phyloP scores from a whole-genome alignment of 192 early-diverging fungal species.

The Cetraspora pellucida region DNA sequence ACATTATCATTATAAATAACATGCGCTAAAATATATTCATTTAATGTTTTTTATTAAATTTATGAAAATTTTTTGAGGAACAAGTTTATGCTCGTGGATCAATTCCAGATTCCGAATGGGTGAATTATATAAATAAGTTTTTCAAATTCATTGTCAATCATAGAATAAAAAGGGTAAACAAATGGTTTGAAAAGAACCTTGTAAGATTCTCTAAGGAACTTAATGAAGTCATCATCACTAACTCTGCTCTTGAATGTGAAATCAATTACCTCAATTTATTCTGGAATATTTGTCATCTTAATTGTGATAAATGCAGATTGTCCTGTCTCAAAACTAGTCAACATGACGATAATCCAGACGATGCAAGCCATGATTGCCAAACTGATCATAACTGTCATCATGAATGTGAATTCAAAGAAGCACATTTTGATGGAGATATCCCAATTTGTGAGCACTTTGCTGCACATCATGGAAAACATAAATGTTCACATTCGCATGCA shows the following conservation, averaged over 20 bases:
- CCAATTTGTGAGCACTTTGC: slow-evolving; percentile 14
- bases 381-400: slow-evolving; percentile 32
- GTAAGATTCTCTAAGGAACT: slow-evolving; percentile 9
- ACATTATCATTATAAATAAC: too few relatives aligned
- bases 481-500: neutral
- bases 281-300: slow-evolving; percentile 28
- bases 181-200: slow-evolving; percentile 32
- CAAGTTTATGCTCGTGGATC: neutral
- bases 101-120: slow-evolving; percentile 25
- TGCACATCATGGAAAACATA: slow-evolving; percentile 14
- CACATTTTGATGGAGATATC: slow-evolving; percentile 1
- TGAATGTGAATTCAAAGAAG: slow-evolving; percentile 19
- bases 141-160: slow-evolving; percentile 21
- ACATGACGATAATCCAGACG: slow-evolving; percentile 21
- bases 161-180: slow-evolving; percentile 14
- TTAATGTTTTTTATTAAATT: neutral
- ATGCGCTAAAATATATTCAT: too few relatives aligned
- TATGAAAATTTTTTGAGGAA: slow-evolving; percentile 28
- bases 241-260: slow-evolving; percentile 32
- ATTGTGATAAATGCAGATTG: slow-evolving; percentile 5
- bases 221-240: slow-evolving; percentile 12
- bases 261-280: slow-evolving; percentile 5
- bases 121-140: neutral
- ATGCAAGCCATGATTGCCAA: slow-evolving; percentile 25
- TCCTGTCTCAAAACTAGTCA: slow-evolving; percentile 23